A percentile compares a stretch with the other conserved stretches of the same genome.
Conservation (phyloP, 1,284 basidiomycete species). For the Sporisorium sorghi region DNA sequence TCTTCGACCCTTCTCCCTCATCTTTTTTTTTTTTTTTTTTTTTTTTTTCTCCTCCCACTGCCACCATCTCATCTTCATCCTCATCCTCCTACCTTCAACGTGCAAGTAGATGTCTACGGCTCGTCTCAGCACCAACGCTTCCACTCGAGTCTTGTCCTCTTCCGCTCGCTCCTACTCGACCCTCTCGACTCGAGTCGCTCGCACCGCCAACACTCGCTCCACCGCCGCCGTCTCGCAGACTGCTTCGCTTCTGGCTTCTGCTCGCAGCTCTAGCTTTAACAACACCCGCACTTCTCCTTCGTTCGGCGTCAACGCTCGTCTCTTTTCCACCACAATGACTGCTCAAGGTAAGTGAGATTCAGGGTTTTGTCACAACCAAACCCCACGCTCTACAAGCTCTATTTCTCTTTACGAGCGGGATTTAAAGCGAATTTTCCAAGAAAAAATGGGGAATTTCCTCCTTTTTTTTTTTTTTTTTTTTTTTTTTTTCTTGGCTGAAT, state of each 20-base stretch:
- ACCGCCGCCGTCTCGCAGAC: slow-evolving; percentile 7
- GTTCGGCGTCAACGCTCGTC: slow-evolving; percentile 18
- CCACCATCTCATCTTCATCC: slow-evolving; percentile 5
- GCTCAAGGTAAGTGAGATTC: slow-evolving; percentile 39
- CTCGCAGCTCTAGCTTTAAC: slow-evolving; percentile 14
- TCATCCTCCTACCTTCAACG: neutral
- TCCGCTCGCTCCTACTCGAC: slow-evolving; percentile 40
- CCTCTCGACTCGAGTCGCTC: slow-evolving; percentile 37
- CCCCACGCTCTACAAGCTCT: too few relatives aligned
- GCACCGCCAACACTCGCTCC: slow-evolving; percentile 28
- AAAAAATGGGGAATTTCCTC: neutral
- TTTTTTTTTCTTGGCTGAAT: neutral
- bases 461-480: slow-evolving; percentile 1
- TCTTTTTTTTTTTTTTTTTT: too few relatives aligned
- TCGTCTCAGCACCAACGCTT: slow-evolving; percentile 41
- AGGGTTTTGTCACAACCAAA: too few relatives aligned
- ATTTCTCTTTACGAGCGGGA: too few relatives aligned
- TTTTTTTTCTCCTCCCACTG: neutral
- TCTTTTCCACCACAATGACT: slow-evolving; percentile 47
- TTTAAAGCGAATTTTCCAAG: neutral
- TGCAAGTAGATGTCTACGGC: slow-evolving; percentile 49
- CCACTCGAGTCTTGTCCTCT: slow-evolving; percentile 30
- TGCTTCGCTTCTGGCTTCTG: slow-evolving; percentile 17
- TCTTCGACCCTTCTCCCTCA: slow-evolving; percentile 10
- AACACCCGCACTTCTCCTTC: slow-evolving; percentile 4